Percentiles rank a stretch among this genome's conserved stretches.
Conservation (phyloP, 2,329 filamentous ascomycete genomes). For the Pezicula carpinea region DNA sequence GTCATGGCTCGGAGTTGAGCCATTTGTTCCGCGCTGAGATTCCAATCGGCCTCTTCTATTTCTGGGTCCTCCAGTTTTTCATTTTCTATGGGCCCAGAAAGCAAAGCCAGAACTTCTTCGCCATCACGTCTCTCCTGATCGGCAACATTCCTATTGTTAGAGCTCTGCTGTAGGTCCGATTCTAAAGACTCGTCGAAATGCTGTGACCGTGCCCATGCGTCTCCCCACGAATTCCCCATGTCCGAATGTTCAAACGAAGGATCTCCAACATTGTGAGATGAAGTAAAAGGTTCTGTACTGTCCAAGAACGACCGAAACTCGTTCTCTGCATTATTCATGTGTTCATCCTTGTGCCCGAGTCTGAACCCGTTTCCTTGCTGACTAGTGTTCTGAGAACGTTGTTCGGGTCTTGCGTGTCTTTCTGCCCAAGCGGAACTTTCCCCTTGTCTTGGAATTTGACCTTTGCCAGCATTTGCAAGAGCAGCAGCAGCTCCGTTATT, state of each 20-base stretch:
- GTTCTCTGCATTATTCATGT: conserved; percentile 18
- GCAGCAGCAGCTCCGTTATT: conserved; percentile 13
- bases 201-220: conserved; percentile 18
- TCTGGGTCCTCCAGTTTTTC: conserved; percentile 15
- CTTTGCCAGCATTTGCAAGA: conserved; percentile 23
- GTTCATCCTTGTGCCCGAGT: conserved; percentile 18
- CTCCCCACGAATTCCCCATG: conserved; percentile 7
- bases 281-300: conserved; percentile 19
- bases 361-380: conserved; percentile 9
- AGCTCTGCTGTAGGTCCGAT: background rate
- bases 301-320: conserved; percentile 28
- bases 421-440: conserved; percentile 14
- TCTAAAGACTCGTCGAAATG: background rate
- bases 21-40: conserved; percentile 21
- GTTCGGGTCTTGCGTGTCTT: conserved; percentile 15
- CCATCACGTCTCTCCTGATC: conserved; percentile 32
- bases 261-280: conserved; percentile 12
- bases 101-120: conserved; percentile 34
- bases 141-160: conserved; percentile 7
- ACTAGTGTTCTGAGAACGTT: conserved; percentile 3
- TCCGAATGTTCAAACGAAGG: background rate
- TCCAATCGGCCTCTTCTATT: conserved; percentile 25
- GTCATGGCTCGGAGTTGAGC: conserved; percentile 20
- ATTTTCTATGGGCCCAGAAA: conserved; percentile 27
- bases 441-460: conserved; percentile 9